Evolutionary conservation across 352 stramenopile genomes (phyloP).

Genomic region (Plasmopara halstedii): DNA sequence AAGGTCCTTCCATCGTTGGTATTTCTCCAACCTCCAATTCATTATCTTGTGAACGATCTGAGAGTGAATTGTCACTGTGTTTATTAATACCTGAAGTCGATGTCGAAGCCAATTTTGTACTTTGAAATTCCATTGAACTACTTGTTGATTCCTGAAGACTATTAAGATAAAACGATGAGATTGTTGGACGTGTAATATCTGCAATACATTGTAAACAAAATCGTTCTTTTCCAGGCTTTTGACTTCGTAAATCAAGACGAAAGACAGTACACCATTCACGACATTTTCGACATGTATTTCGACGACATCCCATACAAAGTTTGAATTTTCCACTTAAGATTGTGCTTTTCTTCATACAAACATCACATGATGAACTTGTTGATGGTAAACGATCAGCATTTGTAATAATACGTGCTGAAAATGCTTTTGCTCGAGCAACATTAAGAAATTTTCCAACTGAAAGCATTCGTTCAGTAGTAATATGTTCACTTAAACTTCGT

Average conservation of each 20-base stretch:
- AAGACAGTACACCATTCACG: constrained; percentile 44
- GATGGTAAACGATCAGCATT: constrained; percentile 29
- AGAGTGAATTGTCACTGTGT: background rate
- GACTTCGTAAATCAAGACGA: constrained; percentile 32
- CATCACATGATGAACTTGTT: constrained; percentile 32
- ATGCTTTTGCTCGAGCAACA: constrained; percentile 43
- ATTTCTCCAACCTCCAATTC: no score
- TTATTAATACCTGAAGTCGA: constrained; percentile 15
- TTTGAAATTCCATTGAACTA: constrained; percentile 4
- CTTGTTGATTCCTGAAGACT: constrained; percentile 22
- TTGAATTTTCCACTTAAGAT: constrained; percentile 28
- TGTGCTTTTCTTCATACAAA: constrained; percentile 38
- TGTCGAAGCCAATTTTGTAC: constrained; percentile 5
- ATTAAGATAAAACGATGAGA: constrained; percentile 22
- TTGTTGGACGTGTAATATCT: constrained; percentile 20
- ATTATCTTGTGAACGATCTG: no score
- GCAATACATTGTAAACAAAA: constrained; percentile 57
- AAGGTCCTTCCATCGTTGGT: background rate
- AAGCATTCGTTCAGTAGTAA: constrained; percentile 33
- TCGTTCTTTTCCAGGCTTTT: constrained; percentile 31
- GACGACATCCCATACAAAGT: constrained; percentile 47
- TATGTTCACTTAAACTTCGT: constrained; percentile 33
- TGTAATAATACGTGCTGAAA: constrained; percentile 35
- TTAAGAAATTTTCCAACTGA: constrained; percentile 33
- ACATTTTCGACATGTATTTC: constrained; percentile 44